phyloP scores from a whole-genome alignment of 2,329 filamentous ascomycete genomes.

The Phaeosphaeriaceae sp. region DNA sequence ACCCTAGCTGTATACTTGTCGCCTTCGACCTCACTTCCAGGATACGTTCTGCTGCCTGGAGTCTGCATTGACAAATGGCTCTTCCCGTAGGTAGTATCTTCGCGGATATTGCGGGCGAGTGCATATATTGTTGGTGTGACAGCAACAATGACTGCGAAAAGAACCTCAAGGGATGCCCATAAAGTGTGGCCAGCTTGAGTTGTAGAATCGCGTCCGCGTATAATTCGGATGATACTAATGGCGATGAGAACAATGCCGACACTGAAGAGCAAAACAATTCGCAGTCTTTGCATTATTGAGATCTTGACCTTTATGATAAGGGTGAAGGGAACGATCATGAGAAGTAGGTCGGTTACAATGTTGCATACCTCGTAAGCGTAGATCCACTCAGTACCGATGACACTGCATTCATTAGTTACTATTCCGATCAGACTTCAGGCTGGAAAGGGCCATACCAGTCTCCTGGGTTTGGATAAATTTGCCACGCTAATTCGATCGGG shows the following conservation, averaged over 20 bases:
- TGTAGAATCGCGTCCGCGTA: slow-evolving; percentile 15
- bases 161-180: slow-evolving; percentile 23
- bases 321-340: slow-evolving; percentile 20
- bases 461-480: slow-evolving; percentile 24
- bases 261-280: slow-evolving; percentile 24
- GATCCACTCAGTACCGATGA: slow-evolving; percentile 27
- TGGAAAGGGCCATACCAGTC: slow-evolving; percentile 16
- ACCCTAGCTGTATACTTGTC: slow-evolving; percentile 8
- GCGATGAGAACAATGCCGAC: slow-evolving; percentile 24
- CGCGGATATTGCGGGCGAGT: slow-evolving; percentile 16
- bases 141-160: slow-evolving; percentile 21
- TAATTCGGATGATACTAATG: slow-evolving; percentile 22
- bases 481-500: slow-evolving; percentile 20
- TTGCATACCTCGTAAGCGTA: slow-evolving; percentile 26
- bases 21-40: background rate
- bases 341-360: slow-evolving; percentile 22
- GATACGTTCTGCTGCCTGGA: slow-evolving; percentile 5
- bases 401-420: slow-evolving; percentile 13
- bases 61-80: slow-evolving; percentile 15
- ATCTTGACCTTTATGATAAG: slow-evolving; percentile 19
- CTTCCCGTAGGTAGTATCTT: slow-evolving; percentile 10
- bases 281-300: slow-evolving; percentile 17
- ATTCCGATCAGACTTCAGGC: background rate
- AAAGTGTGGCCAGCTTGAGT: slow-evolving; percentile 20
- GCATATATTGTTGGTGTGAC: slow-evolving; percentile 26